These are phyloP conservation scores for Stylosanthes scabra DNA, from an alignment of 331 rosid species.

Conservation along the genomic window DNA sequence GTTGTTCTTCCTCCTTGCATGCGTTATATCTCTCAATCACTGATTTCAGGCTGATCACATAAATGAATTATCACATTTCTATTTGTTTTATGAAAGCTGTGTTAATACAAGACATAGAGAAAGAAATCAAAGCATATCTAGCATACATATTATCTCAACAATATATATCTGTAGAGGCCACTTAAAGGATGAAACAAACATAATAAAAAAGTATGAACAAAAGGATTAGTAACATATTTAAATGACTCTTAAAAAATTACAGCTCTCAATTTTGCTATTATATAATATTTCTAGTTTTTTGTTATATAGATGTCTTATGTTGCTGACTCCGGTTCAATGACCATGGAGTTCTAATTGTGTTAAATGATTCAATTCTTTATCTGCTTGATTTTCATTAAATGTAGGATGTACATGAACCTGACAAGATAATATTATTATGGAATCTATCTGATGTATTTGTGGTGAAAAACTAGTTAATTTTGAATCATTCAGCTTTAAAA, in stretches of 20 bases:
- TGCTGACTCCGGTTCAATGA: background rate
- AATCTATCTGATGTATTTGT: background rate
- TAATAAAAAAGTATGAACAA: background rate
- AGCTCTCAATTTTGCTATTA: background rate
- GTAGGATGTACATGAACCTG: background rate
- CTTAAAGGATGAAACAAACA: conserved; percentile 1
- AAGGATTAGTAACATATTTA: background rate
- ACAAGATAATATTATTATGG: background rate
- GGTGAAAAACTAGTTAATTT: background rate
- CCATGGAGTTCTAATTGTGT: background rate
- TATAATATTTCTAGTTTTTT: background rate
- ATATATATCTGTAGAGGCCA: background rate
- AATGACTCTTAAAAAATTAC: background rate
- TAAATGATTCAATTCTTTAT: background rate
- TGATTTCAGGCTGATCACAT: conserved; percentile 65
- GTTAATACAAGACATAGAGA: conserved; percentile 5
- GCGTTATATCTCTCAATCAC: conserved; percentile 62
- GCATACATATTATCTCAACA: background rate
- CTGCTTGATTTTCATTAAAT: background rate
- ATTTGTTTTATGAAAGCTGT: background rate
- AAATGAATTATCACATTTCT: conserved; percentile 23
- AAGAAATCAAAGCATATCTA: conserved; percentile 2
- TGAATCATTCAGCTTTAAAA: background rate
- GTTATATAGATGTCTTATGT: background rate
- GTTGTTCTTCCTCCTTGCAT: conserved; percentile 63